Evolutionary conservation across 1,284 basidiomycete species (phyloP).

Genomic region (Trametes polyzona): DNA sequence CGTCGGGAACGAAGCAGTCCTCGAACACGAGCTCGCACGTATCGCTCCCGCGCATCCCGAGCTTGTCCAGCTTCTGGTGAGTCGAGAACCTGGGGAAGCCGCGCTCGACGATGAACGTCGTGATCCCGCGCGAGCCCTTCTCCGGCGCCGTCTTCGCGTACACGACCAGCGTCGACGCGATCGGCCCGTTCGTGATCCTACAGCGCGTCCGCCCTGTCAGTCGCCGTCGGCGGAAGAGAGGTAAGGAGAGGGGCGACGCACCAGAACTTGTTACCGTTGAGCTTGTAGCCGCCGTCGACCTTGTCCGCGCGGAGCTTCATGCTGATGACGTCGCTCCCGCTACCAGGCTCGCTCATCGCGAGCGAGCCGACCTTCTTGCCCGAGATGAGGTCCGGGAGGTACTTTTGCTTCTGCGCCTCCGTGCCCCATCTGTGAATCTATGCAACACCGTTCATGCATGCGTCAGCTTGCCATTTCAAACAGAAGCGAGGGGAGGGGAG

Average conservation of each 20-base stretch:
- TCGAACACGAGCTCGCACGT: slow-evolving; percentile 96
- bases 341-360: slow-evolving; percentile 93
- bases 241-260: slow-evolving; percentile 38
- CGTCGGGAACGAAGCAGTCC: slow-evolving; percentile 85
- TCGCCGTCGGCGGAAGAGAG: neutral
- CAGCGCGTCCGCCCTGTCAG: neutral
- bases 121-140: slow-evolving; percentile 86
- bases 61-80: slow-evolving; percentile 90
- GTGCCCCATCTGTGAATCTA: slow-evolving; percentile 89
- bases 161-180: slow-evolving; percentile 88
- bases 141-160: slow-evolving; percentile 90
- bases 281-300: slow-evolving; percentile 72
- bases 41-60: slow-evolving; percentile 95
- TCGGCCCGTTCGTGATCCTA: slow-evolving; percentile 95
- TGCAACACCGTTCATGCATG: neutral
- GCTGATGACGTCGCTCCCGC: slow-evolving; percentile 91
- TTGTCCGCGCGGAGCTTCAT: slow-evolving; percentile 86
- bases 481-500: neutral
- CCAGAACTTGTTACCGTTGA: slow-evolving; percentile 96
- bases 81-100: slow-evolving; percentile 86
- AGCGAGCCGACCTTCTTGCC: slow-evolving; percentile 89
- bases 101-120: slow-evolving; percentile 89
- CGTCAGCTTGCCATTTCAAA: neutral
- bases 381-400: slow-evolving; percentile 82
- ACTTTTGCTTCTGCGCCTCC: slow-evolving; percentile 83